Percentiles rank a stretch among this genome's conserved stretches.
Evolutionary conservation across 768 basidiomycete genomes (phyloP).

Genomic region (Daedalea quercina): DNA sequence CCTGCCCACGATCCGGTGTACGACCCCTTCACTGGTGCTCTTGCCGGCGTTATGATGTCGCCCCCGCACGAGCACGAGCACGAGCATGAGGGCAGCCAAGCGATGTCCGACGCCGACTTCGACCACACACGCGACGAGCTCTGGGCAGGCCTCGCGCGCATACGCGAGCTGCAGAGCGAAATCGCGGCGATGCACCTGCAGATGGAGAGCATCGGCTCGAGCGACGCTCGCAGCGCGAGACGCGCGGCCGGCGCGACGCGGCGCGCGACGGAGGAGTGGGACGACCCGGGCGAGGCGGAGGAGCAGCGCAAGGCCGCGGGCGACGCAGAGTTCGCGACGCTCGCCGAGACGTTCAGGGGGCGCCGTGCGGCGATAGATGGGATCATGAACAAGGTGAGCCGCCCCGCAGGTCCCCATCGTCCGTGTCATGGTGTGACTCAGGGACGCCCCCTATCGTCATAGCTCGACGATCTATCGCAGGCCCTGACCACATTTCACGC

Average conservation of each 20-base stretch:
- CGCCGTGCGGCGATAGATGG: slow-evolving; percentile 61
- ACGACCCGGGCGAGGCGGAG: slow-evolving; percentile 41
- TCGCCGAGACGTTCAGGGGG: slow-evolving; percentile 63
- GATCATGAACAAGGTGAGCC: slow-evolving; percentile 69
- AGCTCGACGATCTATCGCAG: slow-evolving; percentile 52
- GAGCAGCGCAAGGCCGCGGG: slow-evolving; percentile 42
- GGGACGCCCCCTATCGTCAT: background rate
- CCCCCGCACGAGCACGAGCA: slow-evolving; percentile 4
- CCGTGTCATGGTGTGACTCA: background rate
- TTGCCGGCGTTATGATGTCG: slow-evolving; percentile 31
- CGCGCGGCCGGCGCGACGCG: slow-evolving; percentile 36
- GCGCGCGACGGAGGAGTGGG: slow-evolving; percentile 38
- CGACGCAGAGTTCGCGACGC: slow-evolving; percentile 62
- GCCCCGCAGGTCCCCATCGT: slow-evolving; percentile 1
- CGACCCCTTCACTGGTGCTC: slow-evolving; percentile 44
- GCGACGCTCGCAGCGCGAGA: slow-evolving; percentile 13
- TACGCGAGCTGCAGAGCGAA: slow-evolving; percentile 67
- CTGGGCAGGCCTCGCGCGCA: slow-evolving; percentile 62
- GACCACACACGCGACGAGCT: slow-evolving; percentile 39
- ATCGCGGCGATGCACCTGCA: slow-evolving; percentile 67
- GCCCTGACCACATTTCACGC: slow-evolving; percentile 38
- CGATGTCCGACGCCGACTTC: slow-evolving; percentile 7
- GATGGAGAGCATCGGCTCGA: slow-evolving; percentile 61
- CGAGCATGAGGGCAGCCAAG: slow-evolving; percentile 11
- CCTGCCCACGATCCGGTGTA: slow-evolving; percentile 24